Conservation (phyloP, 2,329 filamentous ascomycete genomes). For the Mollisiaceae sp. region DNA sequence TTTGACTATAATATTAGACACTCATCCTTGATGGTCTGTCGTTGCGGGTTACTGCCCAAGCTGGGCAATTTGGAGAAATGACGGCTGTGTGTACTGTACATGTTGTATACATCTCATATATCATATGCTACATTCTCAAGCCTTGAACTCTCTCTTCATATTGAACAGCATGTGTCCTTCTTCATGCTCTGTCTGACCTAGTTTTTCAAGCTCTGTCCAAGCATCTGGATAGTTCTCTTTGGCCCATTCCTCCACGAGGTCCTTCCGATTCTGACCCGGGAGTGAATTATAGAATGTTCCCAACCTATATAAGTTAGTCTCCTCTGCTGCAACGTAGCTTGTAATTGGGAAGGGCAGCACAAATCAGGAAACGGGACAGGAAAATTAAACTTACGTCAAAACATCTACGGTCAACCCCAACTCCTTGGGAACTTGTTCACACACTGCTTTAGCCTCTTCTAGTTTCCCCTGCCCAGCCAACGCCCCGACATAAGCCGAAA, state of each 20-base stretch:
- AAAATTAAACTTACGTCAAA: conserved; percentile 65
- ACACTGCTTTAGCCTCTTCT: conserved; percentile 67
- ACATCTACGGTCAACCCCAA: conserved; percentile 71
- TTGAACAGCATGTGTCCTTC: conserved; percentile 39
- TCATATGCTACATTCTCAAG: conserved; percentile 27
- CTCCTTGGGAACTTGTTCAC: conserved; percentile 69
- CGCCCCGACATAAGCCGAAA: conserved; percentile 77
- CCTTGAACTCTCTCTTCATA: conserved; percentile 36
- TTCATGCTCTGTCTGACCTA: conserved; percentile 35
- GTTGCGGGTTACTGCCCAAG: too few relatives aligned
- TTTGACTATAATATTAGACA: not conserved
- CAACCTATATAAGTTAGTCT: conserved; percentile 55
- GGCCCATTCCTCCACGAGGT: conserved; percentile 76
- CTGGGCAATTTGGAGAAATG: too few relatives aligned
- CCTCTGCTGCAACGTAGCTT: conserved; percentile 14
- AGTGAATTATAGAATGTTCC: conserved; percentile 79
- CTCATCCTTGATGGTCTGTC: too few relatives aligned
- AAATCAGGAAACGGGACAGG: conserved; percentile 5
- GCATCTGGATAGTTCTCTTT: conserved; percentile 67
- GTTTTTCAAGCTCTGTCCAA: conserved; percentile 65
- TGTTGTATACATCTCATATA: conserved; percentile 9
- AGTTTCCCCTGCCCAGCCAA: conserved; percentile 75
- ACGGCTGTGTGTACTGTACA: conserved; percentile 8
- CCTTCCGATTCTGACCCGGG: conserved; percentile 67
- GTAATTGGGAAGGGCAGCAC: not conserved